phyloP scores from a whole-genome alignment of 768 basidiomycete species.

The Exsudoporus frostii region DNA sequence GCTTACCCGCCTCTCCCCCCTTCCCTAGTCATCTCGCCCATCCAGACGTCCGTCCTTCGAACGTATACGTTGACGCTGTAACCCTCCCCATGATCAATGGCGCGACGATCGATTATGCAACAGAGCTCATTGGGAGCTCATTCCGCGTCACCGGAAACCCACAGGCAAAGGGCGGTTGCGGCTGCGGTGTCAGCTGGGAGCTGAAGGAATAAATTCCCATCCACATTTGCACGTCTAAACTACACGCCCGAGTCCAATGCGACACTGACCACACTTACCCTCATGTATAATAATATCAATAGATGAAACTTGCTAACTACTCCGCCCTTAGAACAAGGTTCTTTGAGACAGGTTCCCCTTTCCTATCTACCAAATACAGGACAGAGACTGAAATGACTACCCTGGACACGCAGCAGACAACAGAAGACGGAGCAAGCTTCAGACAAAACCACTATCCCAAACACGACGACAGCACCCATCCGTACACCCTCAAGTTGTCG shows the following conservation, averaged over 20 bases:
- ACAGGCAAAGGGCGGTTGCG: conserved; percentile 89
- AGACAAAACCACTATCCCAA: too few relatives aligned
- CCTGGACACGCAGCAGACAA: too few relatives aligned
- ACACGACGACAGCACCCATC: too few relatives aligned
- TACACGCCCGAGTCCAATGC: neutral
- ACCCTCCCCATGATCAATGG: conserved; percentile 85
- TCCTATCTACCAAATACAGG: too few relatives aligned
- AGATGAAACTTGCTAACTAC: neutral
- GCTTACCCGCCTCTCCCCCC: neutral
- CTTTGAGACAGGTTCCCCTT: too few relatives aligned
- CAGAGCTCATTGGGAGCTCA: conserved; percentile 91
- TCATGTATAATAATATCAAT: neutral
- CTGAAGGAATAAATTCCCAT: neutral
- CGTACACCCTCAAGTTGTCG: too few relatives aligned
- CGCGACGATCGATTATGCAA: conserved; percentile 85
- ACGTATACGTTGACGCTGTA: conserved; percentile 80
- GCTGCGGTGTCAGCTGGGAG: conserved; percentile 94
- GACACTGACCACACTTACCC: neutral
- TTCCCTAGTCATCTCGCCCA: conserved; percentile 63
- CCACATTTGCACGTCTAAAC: neutral
- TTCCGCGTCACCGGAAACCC: conserved; percentile 86
- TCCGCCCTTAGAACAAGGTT: too few relatives aligned
- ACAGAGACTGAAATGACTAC: too few relatives aligned
- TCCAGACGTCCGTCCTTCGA: conserved; percentile 66
- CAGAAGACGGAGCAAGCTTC: too few relatives aligned